These are phyloP conservation scores for Ottelia alismoides DNA, from an alignment of 106 monocot species.

Conservation along the genomic window DNA sequence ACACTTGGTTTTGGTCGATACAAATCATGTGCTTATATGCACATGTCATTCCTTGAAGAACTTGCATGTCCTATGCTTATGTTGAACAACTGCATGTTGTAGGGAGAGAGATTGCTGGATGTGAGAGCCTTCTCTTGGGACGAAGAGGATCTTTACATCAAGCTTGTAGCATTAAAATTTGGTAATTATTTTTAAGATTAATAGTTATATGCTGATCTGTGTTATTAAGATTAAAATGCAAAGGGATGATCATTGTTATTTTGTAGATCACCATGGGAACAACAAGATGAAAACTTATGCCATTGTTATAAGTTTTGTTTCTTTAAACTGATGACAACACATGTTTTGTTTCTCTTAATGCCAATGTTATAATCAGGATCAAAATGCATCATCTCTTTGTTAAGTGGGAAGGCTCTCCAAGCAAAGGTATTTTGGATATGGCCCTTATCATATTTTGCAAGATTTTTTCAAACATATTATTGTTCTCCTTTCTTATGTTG, in stretches of 20 bases:
- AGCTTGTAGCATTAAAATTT: neutral
- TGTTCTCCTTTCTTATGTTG: too few relatives aligned
- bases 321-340: too few relatives aligned
- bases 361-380: too few relatives aligned
- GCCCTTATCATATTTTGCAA: too few relatives aligned
- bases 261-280: neutral
- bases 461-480: too few relatives aligned
- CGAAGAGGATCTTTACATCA: slow-evolving; percentile 3
- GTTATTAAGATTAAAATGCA: neutral
- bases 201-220: neutral
- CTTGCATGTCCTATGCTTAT: neutral
- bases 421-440: too few relatives aligned
- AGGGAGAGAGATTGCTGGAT: neutral
- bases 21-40: neutral
- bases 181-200: neutral
- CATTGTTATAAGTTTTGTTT: too few relatives aligned
- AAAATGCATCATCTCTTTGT: too few relatives aligned
- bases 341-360: too few relatives aligned
- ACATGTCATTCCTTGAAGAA: neutral
- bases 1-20: neutral
- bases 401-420: too few relatives aligned
- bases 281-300: neutral
- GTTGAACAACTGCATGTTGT: slow-evolving; percentile 2
- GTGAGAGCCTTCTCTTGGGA: neutral
- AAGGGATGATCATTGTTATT: neutral